Evolutionary conservation across 2,329 filamentous ascomycete species (phyloP), one percentile per base, ranked within the genome.

Genomic region (Exophiala dermatitidis): DNA sequence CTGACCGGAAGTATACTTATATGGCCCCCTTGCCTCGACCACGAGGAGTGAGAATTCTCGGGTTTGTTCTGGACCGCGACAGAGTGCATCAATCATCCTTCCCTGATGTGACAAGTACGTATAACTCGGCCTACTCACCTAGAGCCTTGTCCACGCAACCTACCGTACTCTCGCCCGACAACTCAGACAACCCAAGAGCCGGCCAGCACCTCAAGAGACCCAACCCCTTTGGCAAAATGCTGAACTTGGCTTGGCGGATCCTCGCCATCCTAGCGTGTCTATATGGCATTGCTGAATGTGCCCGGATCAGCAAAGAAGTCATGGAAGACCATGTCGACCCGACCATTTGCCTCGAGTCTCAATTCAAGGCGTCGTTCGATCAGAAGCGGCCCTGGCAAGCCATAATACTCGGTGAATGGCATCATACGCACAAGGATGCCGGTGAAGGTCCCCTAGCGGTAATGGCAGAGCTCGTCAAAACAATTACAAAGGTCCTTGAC

Each of bases 281-380:
- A 8, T 46, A 33, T 12, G 55, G 55, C 7, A 52, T 58, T n/a
- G 46, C 42, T 3, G 28, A 42, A 12, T 58, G 55, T 34, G 48
- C 51, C 3, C 36, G 29, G 10, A 52, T 54, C 48, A 58, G 55
- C 31, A 48, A 51, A 9, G 31, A 53, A 33, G 29, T 54, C 26
- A 28, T 52, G 30, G 36, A 12, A 32, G 40, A 48, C 5, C 41
- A 50, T 2, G 28, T 45, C 28, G 28, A 45, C 28, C 34, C 46
- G 3, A 3, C n/a, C 31, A 41, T 5, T 6, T 41, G 5, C 12
- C 9, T 9, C 19, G 12, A 41, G 12, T 10, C 4, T 28, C 38
- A 26, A 26, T 26, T 5, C 26, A 38, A 38, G 36, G 38, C 1
- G 10, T 3, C n/a, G 38, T 7, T 26, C 5, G 19, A 19, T 19